These are phyloP conservation scores for Lactifluus subvellereus DNA, from an alignment of 768 basidiomycete species.

Conservation along the genomic window DNA sequence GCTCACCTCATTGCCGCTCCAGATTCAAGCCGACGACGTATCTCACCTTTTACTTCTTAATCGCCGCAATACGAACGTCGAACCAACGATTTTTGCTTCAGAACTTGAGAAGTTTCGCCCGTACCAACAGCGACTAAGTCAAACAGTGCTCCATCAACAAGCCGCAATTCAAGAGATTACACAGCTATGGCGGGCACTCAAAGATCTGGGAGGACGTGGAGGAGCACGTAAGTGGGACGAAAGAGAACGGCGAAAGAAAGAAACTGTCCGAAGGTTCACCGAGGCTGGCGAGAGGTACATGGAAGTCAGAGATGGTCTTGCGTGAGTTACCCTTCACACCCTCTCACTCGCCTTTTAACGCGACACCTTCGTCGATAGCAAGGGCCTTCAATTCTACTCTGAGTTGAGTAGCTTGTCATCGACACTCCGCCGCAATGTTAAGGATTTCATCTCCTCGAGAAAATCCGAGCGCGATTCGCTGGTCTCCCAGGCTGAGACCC, in stretches of 20 bases:
- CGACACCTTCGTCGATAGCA: slow-evolving; percentile 40
- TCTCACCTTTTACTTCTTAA: slow-evolving; percentile 91
- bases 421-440: slow-evolving; percentile 53
- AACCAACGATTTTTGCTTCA: slow-evolving; percentile 83
- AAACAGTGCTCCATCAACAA: slow-evolving; percentile 76
- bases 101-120: slow-evolving; percentile 96
- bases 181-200: slow-evolving; percentile 66
- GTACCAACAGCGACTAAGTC: slow-evolving; percentile 74
- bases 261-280: slow-evolving; percentile 63
- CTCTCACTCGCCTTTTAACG: slow-evolving; percentile 13
- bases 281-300: slow-evolving; percentile 78
- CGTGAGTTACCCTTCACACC: slow-evolving; percentile 44
- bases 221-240: slow-evolving; percentile 78
- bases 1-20: neutral
- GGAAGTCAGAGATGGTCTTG: slow-evolving; percentile 80
- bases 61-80: slow-evolving; percentile 74
- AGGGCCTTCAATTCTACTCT: slow-evolving; percentile 84
- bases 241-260: slow-evolving; percentile 72
- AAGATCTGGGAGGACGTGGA: slow-evolving; percentile 67
- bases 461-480: slow-evolving; percentile 65
- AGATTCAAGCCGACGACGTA: slow-evolving; percentile 96
- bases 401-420: slow-evolving; percentile 64
- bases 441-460: slow-evolving; percentile 57
- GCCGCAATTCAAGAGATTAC: slow-evolving; percentile 67
- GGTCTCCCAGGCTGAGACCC: slow-evolving; percentile 62